Base-by-base conservation (phyloP, 306 rosid species). In the Notholithocarpus densiflorus region DNA sequence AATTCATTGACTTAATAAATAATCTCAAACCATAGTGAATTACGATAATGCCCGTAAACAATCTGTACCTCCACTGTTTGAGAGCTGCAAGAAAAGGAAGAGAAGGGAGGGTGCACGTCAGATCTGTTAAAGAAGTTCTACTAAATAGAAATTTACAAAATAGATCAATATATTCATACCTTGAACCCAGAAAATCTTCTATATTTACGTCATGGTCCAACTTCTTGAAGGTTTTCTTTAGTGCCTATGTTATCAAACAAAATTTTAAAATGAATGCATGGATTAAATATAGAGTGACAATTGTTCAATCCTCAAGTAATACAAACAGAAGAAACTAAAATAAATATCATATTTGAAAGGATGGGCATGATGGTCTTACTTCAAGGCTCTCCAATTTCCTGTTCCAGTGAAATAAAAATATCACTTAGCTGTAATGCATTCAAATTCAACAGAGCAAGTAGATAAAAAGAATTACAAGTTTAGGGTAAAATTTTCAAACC, bases 351-450 rank as follows among this genome's bases (percentile, higher is more conserved):
- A 40, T 73, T 59, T 37, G 72, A 82, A 74, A 79, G 79, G 62
- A 64, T 55, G 21, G 71, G 56, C 1, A 72, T 4, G 21, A 79
- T 27, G 43, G 55, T 85, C 97, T 77, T 90, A 92, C 97, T 85
- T 89, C 96, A 81, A 92, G 97, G 82, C 91, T 89, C 78, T 90
- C 96, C 96, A 90, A 64, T 84, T 92, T 92, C 89, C 93, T 90
- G 93, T 68, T 81, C 77, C 79, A 85, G 48, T 66, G 78, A 74
- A 86, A 80, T 4, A 31, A 76, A 76, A 85, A 79, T 74, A 65
- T 7, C 74, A 56, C 56, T 86, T 79, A 83, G 76, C 73, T 74
- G 12, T 23, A 31, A 71, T 74, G 69, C 55, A 70, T 80, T 21
- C 79, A 72, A 52, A 62, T 40, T 61, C 75, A 79, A 68, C 66